Base-by-base conservation (phyloP, 2,329 filamentous ascomycete genomes). In the Paracorniculantispora psalliotae region DNA sequence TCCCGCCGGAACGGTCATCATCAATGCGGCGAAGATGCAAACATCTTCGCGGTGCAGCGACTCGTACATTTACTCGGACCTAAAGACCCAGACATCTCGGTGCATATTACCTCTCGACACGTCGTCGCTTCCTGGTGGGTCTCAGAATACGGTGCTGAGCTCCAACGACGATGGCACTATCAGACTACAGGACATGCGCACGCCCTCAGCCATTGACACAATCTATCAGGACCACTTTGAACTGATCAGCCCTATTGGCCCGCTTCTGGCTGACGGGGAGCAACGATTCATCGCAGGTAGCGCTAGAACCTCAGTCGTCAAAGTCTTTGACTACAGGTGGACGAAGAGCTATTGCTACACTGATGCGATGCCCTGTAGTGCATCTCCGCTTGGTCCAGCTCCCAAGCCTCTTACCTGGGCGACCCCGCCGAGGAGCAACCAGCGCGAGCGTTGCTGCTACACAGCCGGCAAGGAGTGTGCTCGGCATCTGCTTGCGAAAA, bases 291-390 rank as follows among this genome's bases (percentile, higher is more conserved):
- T 79, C 4, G 74, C 70, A 0, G 78, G 76, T 10, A 75, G 73
- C 59, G 71, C 72, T 8, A 67, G 69, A 35, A 68, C 69, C 4
- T 67, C 71, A 1, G 67, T 71, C 7, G 56, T 80, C 62, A 77
- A 79, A 61, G 64, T 79, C 6, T 80, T 80, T 51, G 78, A 80
- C 67, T 77, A 77, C 54, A 76, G 78, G 17, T 79, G 77, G 76
- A 61, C 71, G 0, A 73, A 70, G n/a, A 49, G 58, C n/a, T 80
- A 80, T 63, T 67, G 73, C 56, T 72, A 79, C 65, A 77, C 75
- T 2, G 68, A 73, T 1, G 71, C 71, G 1, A 68, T 79, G 17
- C 70, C 76, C 0, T 80, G 78, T 63, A 64, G 69, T 23, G 59
- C 26, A 23, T 59, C 61, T 1, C 50, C 53, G 2, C 77, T 77